Evolutionary conservation across 2,329 filamentous ascomycete genomes (phyloP).

Genomic region (Colletotrichum phormii): DNA sequence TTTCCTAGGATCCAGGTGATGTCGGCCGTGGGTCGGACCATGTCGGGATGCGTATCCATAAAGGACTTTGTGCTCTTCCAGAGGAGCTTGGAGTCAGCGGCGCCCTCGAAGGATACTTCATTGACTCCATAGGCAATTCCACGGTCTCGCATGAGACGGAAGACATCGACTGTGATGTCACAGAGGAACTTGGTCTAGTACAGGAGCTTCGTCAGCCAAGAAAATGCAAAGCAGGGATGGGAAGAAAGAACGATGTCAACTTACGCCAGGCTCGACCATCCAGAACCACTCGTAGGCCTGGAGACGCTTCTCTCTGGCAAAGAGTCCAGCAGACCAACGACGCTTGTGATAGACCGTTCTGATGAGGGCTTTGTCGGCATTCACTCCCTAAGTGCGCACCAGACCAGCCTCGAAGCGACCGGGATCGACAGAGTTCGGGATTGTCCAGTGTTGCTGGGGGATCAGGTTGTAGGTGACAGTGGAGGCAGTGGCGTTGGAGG

Average conservation of each 20-base stretch:
- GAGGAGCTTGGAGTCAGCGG: constrained; percentile 55
- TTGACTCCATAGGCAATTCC: constrained; percentile 82
- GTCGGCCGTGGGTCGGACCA: constrained; percentile 60
- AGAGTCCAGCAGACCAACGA: constrained; percentile 85
- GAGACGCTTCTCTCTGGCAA: constrained; percentile 82
- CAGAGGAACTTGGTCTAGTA: constrained; percentile 66
- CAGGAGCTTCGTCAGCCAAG: constrained; percentile 22
- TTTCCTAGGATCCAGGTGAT: constrained; percentile 59
- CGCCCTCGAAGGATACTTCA: constrained; percentile 59
- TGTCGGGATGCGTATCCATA: constrained; percentile 55
- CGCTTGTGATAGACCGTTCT: constrained; percentile 81
- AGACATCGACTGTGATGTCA: constrained; percentile 84
- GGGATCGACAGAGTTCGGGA: constrained; percentile 78
- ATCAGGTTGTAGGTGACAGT: constrained; percentile 79
- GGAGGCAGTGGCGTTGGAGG: constrained; percentile 76
- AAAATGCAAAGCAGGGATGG: not conserved
- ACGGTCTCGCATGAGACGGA: constrained; percentile 86
- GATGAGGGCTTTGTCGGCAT: constrained; percentile 68
- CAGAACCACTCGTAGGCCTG: constrained; percentile 70
- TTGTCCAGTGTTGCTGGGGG: constrained; percentile 80
- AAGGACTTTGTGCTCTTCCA: constrained; percentile 60
- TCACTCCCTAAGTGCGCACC: constrained; percentile 72
- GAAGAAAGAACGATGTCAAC: constrained; percentile 39
- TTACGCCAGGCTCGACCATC: constrained; percentile 70
- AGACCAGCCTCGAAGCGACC: constrained; percentile 74